A percentile compares a stretch with the other conserved stretches of the same genome.
phyloP scores from a whole-genome alignment of 202 grass and related monocot species.

The Schoenoplectus tabernaemontani region DNA sequence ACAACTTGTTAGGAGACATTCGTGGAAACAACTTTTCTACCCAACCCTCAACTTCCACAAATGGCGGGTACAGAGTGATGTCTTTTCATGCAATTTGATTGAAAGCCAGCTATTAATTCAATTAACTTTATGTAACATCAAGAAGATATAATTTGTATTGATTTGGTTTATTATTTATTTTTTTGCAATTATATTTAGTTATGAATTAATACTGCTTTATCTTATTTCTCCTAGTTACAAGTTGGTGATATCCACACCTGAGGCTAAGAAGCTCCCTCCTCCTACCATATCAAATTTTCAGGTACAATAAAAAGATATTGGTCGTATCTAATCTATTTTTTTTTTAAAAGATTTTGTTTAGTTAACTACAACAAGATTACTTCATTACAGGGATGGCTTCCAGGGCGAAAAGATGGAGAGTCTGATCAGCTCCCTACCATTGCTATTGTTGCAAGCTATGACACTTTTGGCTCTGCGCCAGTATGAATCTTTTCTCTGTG shows the following conservation, averaged over 20 bases:
- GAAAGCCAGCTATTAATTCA: too few relatives aligned
- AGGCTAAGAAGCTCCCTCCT: constrained; percentile 77
- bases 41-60: constrained; percentile 70
- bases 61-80: constrained; percentile 57
- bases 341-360: background rate
- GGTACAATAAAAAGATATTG: constrained; percentile 34
- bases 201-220: constrained; percentile 2
- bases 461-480: constrained; percentile 92
- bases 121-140: too few relatives aligned
- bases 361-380: constrained; percentile 11
- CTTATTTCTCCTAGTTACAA: constrained; percentile 64
- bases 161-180: background rate
- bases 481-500: constrained; percentile 35
- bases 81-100: too few relatives aligned
- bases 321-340: background rate
- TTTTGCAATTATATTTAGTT: background rate
- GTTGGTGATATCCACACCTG: constrained; percentile 57
- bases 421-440: constrained; percentile 87
- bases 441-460: constrained; percentile 96
- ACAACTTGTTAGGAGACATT: constrained; percentile 63
- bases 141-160: background rate
- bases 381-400: constrained; percentile 86
- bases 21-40: constrained; percentile 54
- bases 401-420: constrained; percentile 75
- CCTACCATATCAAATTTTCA: constrained; percentile 95